phyloP scores from a whole-genome alignment of 805 yeast species.

The Yarrowia porcina region DNA sequence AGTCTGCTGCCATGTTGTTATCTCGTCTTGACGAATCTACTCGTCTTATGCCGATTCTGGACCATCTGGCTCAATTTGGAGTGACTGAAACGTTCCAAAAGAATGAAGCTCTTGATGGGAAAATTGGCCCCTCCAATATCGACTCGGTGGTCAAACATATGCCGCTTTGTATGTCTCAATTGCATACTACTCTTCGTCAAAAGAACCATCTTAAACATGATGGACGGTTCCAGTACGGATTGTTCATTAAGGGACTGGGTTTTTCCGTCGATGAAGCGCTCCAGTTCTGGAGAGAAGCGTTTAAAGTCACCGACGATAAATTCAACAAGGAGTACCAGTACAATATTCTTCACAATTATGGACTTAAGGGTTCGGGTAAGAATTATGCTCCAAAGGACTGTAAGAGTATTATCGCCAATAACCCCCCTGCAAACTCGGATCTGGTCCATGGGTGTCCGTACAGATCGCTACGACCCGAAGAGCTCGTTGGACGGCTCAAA shows the following conservation, averaged over 20 bases:
- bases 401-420: conserved; percentile 62
- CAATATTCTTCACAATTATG: conserved; percentile 85
- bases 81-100: conserved; percentile 37
- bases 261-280: conserved; percentile 82
- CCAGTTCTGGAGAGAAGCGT: conserved; percentile 75
- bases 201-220: conserved; percentile 74
- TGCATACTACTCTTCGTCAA: conserved; percentile 58
- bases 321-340: conserved; percentile 87
- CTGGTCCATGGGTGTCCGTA: conserved; percentile 88
- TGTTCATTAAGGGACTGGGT: conserved; percentile 88
- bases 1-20: conserved; percentile 67
- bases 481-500: conserved; percentile 52
- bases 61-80: conserved; percentile 54
- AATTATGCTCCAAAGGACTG: conserved; percentile 87
- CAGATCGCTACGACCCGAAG: conserved; percentile 67
- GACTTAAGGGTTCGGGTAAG: conserved; percentile 84
- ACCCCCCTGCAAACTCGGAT: conserved; percentile 65
- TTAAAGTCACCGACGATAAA: conserved; percentile 59
- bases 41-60: conserved; percentile 76
- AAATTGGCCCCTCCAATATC: conserved; percentile 60
- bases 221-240: conserved; percentile 81
- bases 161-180: conserved; percentile 75
- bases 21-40: conserved; percentile 91
- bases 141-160: conserved; percentile 58
- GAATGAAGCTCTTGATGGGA: conserved; percentile 42